Evolutionary conservation across 192 early-diverging fungal genomes (phyloP), one percentile per base, ranked within the genome.

Genomic region (Entomortierella chlamydospora): DNA sequence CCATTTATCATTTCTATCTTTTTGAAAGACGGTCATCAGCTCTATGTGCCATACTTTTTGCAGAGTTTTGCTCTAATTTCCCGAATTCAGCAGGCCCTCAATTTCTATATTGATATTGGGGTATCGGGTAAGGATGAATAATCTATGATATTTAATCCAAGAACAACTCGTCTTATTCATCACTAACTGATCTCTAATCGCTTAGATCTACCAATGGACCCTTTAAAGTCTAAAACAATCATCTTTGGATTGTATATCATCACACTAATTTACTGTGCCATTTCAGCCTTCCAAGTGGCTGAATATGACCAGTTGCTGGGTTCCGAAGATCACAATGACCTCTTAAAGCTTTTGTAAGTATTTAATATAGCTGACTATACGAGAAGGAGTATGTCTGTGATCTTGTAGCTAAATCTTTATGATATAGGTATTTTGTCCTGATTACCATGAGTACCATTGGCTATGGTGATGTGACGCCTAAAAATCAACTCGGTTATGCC

Each of bases 401-500:
- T 18, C 15, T 20, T 37, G 9, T 28, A 45, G 4, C 20, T 6
- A 29, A 10, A 10, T 20, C 4, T 10, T 17, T 22, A 22, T 43
- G 30, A 37, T 47, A 22, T 68, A 76, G 73, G 23, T 88, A 91
- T 62, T 89, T 92, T 81, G 83, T 89, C 7, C 81, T 91, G 66
- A 89, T 91, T 57, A 91, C 89, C 3, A 77, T 90, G 61, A 87
- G 88, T 37, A 93, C 92, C 2, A 87, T 93, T 41, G 92, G 92
- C 29, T 93, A 92, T 69, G 92, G 92, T n/a, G 91, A 93, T 61
- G 74, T 93, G 34, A 86, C 89, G 0, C 86, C 92, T 11, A 69
- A 76, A 33, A 84, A 90, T 15, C 82, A 84, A 13, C 73, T 78
- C 1, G 91, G 90, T 23, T 80, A 89, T 61, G 52, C 87, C 10